Evolutionary conservation across 1,284 basidiomycete genomes (phyloP).

Genomic region (Rhodotorula sp.): DNA sequence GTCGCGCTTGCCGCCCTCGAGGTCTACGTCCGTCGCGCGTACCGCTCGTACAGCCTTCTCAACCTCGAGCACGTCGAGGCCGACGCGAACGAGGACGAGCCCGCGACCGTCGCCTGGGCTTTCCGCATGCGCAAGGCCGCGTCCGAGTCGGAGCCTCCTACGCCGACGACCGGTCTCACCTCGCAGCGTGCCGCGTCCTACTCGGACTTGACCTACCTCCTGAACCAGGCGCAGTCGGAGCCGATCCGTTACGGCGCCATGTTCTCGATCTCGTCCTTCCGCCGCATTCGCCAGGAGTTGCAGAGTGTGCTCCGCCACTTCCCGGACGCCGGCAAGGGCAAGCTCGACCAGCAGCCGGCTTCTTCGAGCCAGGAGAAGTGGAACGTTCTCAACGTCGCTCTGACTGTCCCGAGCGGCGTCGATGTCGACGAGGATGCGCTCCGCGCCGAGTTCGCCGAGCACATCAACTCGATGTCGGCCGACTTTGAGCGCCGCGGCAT

Average conservation of each 20-base stretch:
- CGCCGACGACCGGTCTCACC: slow-evolving; percentile 38
- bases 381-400: slow-evolving; percentile 90
- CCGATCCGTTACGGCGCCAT: slow-evolving; percentile 85
- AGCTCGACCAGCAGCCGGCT: slow-evolving; percentile 12
- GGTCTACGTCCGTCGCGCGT: slow-evolving; percentile 93
- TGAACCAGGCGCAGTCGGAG: slow-evolving; percentile 74
- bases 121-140: slow-evolving; percentile 77
- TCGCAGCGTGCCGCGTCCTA: slow-evolving; percentile 64
- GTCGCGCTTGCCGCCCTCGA: slow-evolving; percentile 89
- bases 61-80: slow-evolving; percentile 93
- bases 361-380: slow-evolving; percentile 34
- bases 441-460: slow-evolving; percentile 69
- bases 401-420: slow-evolving; percentile 75
- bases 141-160: slow-evolving; percentile 56
- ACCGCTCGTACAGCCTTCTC: slow-evolving; percentile 89
- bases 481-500: slow-evolving; percentile 74
- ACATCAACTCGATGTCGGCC: slow-evolving; percentile 69
- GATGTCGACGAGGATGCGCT: slow-evolving; percentile 76
- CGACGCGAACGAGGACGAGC: slow-evolving; percentile 73
- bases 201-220: slow-evolving; percentile 88
- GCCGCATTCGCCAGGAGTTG: slow-evolving; percentile 66
- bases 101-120: slow-evolving; percentile 81
- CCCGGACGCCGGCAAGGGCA: slow-evolving; percentile 39
- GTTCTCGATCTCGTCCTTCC: slow-evolving; percentile 78
- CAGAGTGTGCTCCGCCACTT: slow-evolving; percentile 49